A percentile compares a stretch with the other conserved stretches of the same genome.
These are phyloP conservation scores for Phlebiopsis flavidoalba DNA, from an alignment of 768 basidiomycete genomes.

Conservation along the genomic window DNA sequence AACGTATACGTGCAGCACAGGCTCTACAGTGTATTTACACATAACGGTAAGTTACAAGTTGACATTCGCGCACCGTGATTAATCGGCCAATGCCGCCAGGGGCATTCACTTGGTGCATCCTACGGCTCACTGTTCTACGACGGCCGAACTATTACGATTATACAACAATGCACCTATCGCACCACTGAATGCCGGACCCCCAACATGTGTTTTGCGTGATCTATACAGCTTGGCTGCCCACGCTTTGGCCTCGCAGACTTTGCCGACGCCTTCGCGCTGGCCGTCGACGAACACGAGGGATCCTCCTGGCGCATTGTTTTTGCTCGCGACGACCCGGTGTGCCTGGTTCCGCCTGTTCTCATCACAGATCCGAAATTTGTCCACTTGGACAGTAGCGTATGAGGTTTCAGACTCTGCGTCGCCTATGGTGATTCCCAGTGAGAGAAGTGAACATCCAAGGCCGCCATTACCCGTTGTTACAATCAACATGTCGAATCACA, in stretches of 20 bases:
- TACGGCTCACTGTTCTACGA: slow-evolving; percentile 10
- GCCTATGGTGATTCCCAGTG: neutral
- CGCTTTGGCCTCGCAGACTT: slow-evolving; percentile 10
- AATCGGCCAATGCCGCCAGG: neutral
- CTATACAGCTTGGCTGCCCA: slow-evolving; percentile 11
- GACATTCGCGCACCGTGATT: neutral
- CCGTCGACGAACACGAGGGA: slow-evolving; percentile 1
- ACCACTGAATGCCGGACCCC: neutral
- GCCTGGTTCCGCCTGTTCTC: slow-evolving; percentile 11
- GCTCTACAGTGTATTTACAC: slow-evolving; percentile 1
- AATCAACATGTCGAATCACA: slow-evolving; percentile 11
- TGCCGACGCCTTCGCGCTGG: slow-evolving; percentile 1
- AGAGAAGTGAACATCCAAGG: slow-evolving; percentile 9
- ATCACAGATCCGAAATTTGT: slow-evolving; percentile 11
- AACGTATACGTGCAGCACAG: neutral
- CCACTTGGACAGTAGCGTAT: slow-evolving; percentile 8
- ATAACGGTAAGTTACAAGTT: slow-evolving; percentile 1
- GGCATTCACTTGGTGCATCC: slow-evolving; percentile 12
- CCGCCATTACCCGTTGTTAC: slow-evolving; percentile 7
- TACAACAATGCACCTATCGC: neutral
- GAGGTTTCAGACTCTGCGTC: neutral
- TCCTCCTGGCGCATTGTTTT: slow-evolving; percentile 7
- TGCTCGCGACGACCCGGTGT: slow-evolving; percentile 5
- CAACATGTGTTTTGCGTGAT: slow-evolving; percentile 1
- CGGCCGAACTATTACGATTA: slow-evolving; percentile 10